A percentile compares a stretch with the other conserved stretches of the same genome.
These are phyloP conservation scores for Pythium rhizo-oryzae DNA, from an alignment of 352 stramenopile genomes.

Conservation along the genomic window DNA sequence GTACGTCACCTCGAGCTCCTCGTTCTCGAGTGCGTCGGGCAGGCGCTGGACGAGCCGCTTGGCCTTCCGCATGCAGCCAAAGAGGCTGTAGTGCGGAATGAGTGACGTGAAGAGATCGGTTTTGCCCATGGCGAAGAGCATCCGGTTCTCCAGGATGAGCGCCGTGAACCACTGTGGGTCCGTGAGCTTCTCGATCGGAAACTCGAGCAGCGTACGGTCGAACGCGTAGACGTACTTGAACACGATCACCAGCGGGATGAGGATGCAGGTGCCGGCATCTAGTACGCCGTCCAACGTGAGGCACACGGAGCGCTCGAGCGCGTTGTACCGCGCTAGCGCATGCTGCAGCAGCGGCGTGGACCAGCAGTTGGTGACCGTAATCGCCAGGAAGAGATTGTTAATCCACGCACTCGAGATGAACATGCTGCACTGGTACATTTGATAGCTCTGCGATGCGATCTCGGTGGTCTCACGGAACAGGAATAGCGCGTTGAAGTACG, in stretches of 20 bases:
- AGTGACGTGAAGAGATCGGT: constrained; percentile 26
- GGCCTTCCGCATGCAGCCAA: constrained; percentile 25
- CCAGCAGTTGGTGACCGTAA: constrained; percentile 31
- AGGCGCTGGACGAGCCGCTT: constrained; percentile 24
- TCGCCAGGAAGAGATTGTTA: constrained; percentile 28
- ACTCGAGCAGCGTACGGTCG: constrained; percentile 19
- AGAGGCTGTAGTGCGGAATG: constrained; percentile 31
- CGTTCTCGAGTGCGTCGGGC: constrained; percentile 18
- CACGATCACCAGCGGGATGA: constrained; percentile 27
- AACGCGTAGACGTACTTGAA: constrained; percentile 30
- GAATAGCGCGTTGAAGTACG: constrained; percentile 30
- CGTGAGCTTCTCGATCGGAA: constrained; percentile 21
- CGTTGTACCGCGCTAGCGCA: constrained; percentile 21
- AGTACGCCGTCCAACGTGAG: constrained; percentile 25
- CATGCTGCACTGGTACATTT: constrained; percentile 30
- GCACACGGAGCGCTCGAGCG: constrained; percentile 27
- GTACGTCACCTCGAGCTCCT: constrained; percentile 22
- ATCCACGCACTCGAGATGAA: constrained; percentile 28
- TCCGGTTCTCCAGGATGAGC: constrained; percentile 31
- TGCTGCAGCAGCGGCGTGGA: constrained; percentile 30
- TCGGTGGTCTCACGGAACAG: constrained; percentile 26
- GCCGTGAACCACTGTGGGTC: constrained; percentile 29
- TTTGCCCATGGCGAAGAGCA: constrained; percentile 30
- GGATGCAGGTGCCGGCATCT: constrained; percentile 21
- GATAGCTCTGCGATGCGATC: constrained; percentile 30